Conservation (phyloP, 1,284 basidiomycete species). For the Moesziomyces aphidis region DNA sequence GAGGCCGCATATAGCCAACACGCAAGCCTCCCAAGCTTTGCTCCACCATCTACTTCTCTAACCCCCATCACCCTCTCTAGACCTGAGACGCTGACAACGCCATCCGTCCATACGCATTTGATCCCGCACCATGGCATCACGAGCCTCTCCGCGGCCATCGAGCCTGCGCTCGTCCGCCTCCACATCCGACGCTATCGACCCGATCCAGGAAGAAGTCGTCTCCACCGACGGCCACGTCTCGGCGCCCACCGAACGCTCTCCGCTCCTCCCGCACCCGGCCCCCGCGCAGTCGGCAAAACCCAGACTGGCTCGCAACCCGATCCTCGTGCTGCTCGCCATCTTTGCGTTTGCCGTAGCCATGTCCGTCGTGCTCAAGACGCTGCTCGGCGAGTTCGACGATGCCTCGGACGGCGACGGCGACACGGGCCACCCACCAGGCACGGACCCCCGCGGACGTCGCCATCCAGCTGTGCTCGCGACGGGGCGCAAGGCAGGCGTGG, state of each 20-base stretch:
- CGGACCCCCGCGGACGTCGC: slow-evolving; percentile 34
- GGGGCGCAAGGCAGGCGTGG: slow-evolving; percentile 51
- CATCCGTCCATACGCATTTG: no score
- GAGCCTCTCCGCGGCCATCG: slow-evolving; percentile 17
- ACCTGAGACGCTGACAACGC: no score
- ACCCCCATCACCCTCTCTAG: no score
- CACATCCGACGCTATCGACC: slow-evolving; percentile 20
- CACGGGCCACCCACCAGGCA: background rate
- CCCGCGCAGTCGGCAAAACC: slow-evolving; percentile 3
- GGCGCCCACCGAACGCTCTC: slow-evolving; percentile 18
- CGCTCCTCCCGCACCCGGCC: slow-evolving; percentile 7
- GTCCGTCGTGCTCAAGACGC: slow-evolving; percentile 41
- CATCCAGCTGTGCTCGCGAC: slow-evolving; percentile 45
- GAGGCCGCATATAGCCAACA: background rate
- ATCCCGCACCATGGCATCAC: slow-evolving; percentile 1
- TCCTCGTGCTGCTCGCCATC: slow-evolving; percentile 45
- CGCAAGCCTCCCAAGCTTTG: background rate
- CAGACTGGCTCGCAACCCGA: slow-evolving; percentile 21
- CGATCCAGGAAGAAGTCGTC: slow-evolving; percentile 39
- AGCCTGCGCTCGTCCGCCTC: slow-evolving; percentile 25
- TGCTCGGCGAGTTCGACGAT: slow-evolving; percentile 35
- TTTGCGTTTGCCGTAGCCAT: slow-evolving; percentile 32
- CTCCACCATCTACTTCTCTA: background rate
- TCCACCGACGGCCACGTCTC: slow-evolving; percentile 24
- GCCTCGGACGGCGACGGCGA: background rate